Percentiles rank a stretch among this genome's conserved stretches.
Conservation (phyloP, 1,284 basidiomycete genomes). For the Cutaneotrichosporon mucoides region DNA sequence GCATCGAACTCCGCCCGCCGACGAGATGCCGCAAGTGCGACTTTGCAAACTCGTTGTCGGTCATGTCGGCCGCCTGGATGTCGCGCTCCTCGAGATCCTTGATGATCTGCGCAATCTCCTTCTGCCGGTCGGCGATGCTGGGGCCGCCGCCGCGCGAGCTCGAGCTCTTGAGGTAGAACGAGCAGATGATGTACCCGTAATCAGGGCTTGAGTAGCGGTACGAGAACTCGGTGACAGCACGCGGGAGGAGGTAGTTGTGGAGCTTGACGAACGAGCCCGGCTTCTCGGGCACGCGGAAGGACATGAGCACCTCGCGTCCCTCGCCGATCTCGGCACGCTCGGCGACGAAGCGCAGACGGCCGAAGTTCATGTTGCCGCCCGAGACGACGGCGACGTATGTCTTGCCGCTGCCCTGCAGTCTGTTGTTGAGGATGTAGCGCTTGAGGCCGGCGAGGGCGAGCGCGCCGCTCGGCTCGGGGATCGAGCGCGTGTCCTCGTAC, state of each 20-base stretch:
- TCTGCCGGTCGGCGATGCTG: constrained; percentile 54
- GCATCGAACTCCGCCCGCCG: constrained; percentile 71
- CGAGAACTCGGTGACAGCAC: constrained; percentile 93
- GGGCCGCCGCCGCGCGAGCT: constrained; percentile 39
- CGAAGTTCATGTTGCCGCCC: constrained; percentile 99
- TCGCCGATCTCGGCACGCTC: constrained; percentile 99
- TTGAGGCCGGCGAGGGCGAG: constrained; percentile 90
- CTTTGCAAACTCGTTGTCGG: constrained; percentile 93
- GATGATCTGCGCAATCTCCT: constrained; percentile 68
- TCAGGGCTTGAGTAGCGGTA: constrained; percentile 65
- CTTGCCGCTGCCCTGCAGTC: constrained; percentile 74
- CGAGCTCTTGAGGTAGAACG: constrained; percentile 72
- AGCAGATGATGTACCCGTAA: constrained; percentile 78
- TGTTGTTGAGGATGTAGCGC: constrained; percentile 75
- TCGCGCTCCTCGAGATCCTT: constrained; percentile 60
- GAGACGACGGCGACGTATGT: constrained; percentile 87
- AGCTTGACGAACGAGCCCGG: constrained; percentile 91
- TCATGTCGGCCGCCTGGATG: constrained; percentile 84
- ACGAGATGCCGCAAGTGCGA: constrained; percentile 92
- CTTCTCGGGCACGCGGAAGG: constrained; percentile 86
- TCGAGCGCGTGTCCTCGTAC: constrained; percentile 92
- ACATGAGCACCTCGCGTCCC: constrained; percentile 85
- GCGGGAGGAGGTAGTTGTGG: constrained; percentile 81
- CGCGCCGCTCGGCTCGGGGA: constrained; percentile 97
- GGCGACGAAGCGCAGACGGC: constrained; percentile 89